Percentiles rank a stretch among this genome's conserved stretches.
These are phyloP conservation scores for Hordeum marinum DNA, from an alignment of 176 grass and related monocot species.

Conservation along the genomic window DNA sequence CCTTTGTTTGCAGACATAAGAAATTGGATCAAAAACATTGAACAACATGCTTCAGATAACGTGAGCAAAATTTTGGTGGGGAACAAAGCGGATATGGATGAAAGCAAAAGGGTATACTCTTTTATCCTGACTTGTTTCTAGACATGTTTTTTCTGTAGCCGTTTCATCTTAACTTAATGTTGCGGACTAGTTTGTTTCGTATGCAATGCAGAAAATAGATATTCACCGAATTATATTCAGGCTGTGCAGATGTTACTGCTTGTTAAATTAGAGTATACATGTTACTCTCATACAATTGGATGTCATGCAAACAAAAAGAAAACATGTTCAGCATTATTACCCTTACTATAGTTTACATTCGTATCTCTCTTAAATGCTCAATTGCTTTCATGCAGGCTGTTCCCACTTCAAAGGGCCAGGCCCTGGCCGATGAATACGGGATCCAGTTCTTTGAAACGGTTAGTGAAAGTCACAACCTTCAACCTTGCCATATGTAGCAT, in stretches of 20 bases:
- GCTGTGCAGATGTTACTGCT: background rate
- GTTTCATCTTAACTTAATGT: background rate
- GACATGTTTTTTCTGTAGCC: background rate
- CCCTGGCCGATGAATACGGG: slow-evolving; percentile 76
- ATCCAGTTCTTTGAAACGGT: slow-evolving; percentile 87
- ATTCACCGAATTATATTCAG: background rate
- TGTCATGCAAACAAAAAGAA: background rate
- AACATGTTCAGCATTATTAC: background rate
- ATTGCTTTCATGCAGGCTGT: slow-evolving; percentile 39
- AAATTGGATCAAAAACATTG: slow-evolving; percentile 78
- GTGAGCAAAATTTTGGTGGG: slow-evolving; percentile 66
- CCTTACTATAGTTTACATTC: background rate
- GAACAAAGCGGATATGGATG: slow-evolving; percentile 68
- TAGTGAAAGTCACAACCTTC: slow-evolving; percentile 16
- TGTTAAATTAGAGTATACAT: background rate
- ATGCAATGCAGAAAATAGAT: background rate
- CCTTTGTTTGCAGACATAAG: slow-evolving; percentile 49
- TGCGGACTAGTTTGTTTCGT: background rate
- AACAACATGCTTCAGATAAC: slow-evolving; percentile 63
- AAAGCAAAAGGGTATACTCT: slow-evolving; percentile 58
- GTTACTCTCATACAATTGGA: background rate
- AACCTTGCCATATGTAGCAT: background rate
- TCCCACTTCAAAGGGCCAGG: slow-evolving; percentile 74
- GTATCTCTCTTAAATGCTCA: background rate
- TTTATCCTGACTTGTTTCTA: background rate